Conservation (phyloP, 371 early-diverging fungal species). For the Rhizopus delemar region DNA sequence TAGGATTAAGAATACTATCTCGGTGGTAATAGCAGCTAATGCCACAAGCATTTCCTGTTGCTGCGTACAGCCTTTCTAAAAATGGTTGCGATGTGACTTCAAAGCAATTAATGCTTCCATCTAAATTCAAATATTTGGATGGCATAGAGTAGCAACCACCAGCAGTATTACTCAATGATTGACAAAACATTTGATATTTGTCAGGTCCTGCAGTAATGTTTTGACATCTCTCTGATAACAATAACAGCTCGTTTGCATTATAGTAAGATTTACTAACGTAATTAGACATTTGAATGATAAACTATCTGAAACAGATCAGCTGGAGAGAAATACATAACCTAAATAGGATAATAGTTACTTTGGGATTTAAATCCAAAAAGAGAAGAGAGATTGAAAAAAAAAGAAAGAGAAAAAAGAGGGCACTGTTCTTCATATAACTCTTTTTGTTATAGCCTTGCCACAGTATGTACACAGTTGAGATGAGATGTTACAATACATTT, state of each 20-base stretch:
- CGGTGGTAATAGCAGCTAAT: slow-evolving; percentile 13
- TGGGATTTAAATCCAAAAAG: no score
- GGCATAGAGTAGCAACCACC: slow-evolving; percentile 10
- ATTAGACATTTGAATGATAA: not conserved
- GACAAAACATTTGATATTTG: slow-evolving; percentile 13
- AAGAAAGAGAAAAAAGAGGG: no score
- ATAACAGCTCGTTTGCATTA: not conserved
- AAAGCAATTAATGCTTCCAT: slow-evolving; percentile 9
- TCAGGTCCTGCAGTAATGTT: slow-evolving; percentile 14
- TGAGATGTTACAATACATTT: no score
- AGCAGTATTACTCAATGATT: not conserved
- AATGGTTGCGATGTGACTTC: slow-evolving; percentile 8
- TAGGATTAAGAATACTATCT: not conserved
- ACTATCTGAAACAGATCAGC: no score
- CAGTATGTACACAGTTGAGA: no score
- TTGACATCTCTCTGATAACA: not conserved
- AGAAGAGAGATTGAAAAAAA: no score
- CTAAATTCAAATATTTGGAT: not conserved
- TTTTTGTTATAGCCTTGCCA: no score
- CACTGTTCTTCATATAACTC: no score
- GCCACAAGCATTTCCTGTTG: slow-evolving; percentile 14
- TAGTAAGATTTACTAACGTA: not conserved
- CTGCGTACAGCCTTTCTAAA: not conserved
- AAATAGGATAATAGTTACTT: no score
- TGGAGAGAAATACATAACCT: no score